Evolutionary conservation across 1,139 yeast species (phyloP), one percentile per base, ranked within the genome.

Genomic region (Wickerhamomyces sp.): DNA sequence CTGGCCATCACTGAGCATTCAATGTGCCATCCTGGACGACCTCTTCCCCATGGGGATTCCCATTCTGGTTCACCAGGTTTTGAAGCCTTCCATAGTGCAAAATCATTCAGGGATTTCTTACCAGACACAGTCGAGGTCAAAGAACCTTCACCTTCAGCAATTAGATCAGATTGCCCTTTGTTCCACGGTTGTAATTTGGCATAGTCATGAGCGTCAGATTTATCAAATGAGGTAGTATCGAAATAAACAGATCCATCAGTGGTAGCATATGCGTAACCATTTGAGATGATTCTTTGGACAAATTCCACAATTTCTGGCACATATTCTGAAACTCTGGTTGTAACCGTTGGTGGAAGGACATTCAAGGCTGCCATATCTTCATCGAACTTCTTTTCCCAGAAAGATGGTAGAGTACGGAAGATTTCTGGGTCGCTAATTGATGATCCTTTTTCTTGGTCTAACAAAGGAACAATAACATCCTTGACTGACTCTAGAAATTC

Each of bases 1-100:
- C 93, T 78, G 1, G 99, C 99, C 99, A 93, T 93, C 14, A 93
- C 99, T 7, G 98, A 90, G 74, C 99, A 93, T 68, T 93, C 99
- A 65, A 93, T 93, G 64, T 93, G 99, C 99, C 99, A 93, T 2
- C 99, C 99, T 4, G 99, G 99, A 65, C 99, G 84, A 42, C 99
- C 99, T 49, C 75, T 73, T 34, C 99, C 99, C 98, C 98, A 93
- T 36, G 94, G 91, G 3, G 96, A 88, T 3, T 75, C 76, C 98
- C 99, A 93, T 39, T 81, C 78, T 18, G 99, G 99, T 69, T 93
- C 99, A 57, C 99, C 99, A 1, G 95, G 93, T 63, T 93, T 93
- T 14, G 96, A 86, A 2, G 93, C 82, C 65, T 93, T 93, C 99
- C 99, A 93, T 37, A 93, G 73, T 0, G 99, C 99, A 68, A 93